Percentiles rank a stretch among this genome's conserved stretches.
phyloP scores from a whole-genome alignment of 768 basidiomycete genomes.

The Crepidotus variabilis region DNA sequence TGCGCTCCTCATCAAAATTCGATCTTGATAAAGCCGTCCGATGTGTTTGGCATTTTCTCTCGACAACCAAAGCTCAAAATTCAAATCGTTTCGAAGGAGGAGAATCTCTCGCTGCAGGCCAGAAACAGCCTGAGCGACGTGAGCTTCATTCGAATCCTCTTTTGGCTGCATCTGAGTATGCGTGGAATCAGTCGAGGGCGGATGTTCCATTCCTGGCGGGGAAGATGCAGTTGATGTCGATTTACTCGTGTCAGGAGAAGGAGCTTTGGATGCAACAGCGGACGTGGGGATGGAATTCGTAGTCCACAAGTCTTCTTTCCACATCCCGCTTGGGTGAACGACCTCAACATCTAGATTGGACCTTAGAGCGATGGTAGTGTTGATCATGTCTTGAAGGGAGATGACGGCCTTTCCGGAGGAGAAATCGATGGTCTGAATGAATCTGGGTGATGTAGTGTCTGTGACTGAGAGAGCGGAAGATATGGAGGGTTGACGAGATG shows the following conservation, averaged over 20 bases:
- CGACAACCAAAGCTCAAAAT: constrained; percentile 82
- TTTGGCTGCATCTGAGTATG: constrained; percentile 3
- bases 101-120: constrained; percentile 73
- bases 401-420: constrained; percentile 38
- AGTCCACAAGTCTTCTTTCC: constrained; percentile 46
- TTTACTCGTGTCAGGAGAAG: background rate
- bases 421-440: constrained; percentile 31
- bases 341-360: constrained; percentile 65
- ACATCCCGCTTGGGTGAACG: constrained; percentile 45
- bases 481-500: background rate
- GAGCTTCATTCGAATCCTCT: constrained; percentile 32
- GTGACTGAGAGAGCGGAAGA: background rate
- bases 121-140: constrained; percentile 63
- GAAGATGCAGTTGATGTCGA: background rate
- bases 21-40: constrained; percentile 73
- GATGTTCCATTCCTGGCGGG: background rate
- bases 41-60: constrained; percentile 81
- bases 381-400: constrained; percentile 74
- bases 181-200: background rate
- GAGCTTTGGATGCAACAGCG: constrained; percentile 14
- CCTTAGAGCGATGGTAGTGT: constrained; percentile 69
- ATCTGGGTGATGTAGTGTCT: constrained; percentile 18
- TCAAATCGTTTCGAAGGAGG: constrained; percentile 74
- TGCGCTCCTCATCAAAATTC: constrained; percentile 65
- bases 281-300: constrained; percentile 13